Percentiles rank a stretch among this genome's conserved stretches.
Conservation (phyloP, 768 basidiomycete genomes). For the Coprinellus micaceus region DNA sequence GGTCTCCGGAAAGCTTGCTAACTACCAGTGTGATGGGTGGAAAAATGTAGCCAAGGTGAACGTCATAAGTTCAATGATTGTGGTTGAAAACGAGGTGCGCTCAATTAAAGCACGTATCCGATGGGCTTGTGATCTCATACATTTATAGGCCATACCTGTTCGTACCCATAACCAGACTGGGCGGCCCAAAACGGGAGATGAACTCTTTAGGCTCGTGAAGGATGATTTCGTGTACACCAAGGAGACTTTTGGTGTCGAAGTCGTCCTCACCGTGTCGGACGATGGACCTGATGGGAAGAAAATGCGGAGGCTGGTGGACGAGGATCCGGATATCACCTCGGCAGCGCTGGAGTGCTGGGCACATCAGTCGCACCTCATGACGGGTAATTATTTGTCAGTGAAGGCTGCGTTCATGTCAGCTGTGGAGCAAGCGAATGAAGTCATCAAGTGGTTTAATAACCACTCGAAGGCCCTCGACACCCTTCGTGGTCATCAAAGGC, state of each 20-base stretch:
- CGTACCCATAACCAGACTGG: slow-evolving; percentile 19
- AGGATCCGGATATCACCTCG: slow-evolving; percentile 6
- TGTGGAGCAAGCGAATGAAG: slow-evolving; percentile 15
- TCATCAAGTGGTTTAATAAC: slow-evolving; percentile 32
- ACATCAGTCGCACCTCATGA: slow-evolving; percentile 31
- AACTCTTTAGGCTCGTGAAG: slow-evolving; percentile 19
- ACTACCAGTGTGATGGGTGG: slow-evolving; percentile 20
- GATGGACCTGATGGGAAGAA: slow-evolving; percentile 19
- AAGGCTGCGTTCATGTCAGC: slow-evolving; percentile 12
- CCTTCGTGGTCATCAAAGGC: slow-evolving; percentile 23
- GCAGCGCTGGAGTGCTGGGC: slow-evolving; percentile 23
- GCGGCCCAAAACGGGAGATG: slow-evolving; percentile 22
- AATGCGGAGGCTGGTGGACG: slow-evolving; percentile 13
- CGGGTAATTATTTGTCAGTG: slow-evolving; percentile 30
- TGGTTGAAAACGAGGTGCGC: slow-evolving; percentile 21
- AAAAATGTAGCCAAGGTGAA: slow-evolving; percentile 24
- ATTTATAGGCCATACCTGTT: slow-evolving; percentile 16
- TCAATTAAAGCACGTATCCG: not conserved
- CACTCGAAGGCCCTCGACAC: slow-evolving; percentile 27
- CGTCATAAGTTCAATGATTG: slow-evolving; percentile 23
- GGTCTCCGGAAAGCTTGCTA: not conserved
- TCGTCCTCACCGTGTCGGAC: slow-evolving; percentile 19
- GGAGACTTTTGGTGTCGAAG: slow-evolving; percentile 7
- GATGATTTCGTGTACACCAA: slow-evolving; percentile 16
- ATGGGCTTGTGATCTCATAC: too few relatives aligned